Evolutionary conservation across 352 stramenopile species (phyloP), one percentile per base, ranked within the genome.

Genomic region (Plasmopara viticola): DNA sequence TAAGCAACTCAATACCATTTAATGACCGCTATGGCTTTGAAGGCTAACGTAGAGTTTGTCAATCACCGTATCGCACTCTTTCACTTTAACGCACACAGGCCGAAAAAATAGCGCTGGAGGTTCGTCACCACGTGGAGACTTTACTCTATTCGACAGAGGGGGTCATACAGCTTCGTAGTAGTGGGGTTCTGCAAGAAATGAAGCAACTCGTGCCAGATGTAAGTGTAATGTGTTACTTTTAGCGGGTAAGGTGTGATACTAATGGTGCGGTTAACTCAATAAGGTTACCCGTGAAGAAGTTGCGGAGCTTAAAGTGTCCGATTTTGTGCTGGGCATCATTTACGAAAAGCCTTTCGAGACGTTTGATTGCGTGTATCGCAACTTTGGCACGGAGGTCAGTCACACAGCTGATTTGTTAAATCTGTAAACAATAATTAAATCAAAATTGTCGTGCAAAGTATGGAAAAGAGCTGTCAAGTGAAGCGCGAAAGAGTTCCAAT

Each of bases 281-380:
- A 44, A 88, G 76, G 65, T 60, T 10, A 81, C 78, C 6, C 75
- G 78, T 8, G 75, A 78, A 43, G 77, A 89, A 44, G 87, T 92
- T 37, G 53, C 73, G 9, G 76, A 87, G 64, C 74, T 92, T 9
- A 78, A 83, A 44, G 74, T 92, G 31, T 64, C 71, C 7, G 78
- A 92, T 51, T 92, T 92, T 58, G 79, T 89, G 39, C 72, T 92
- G 35, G 79, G 78, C 1, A 74, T 92, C 64, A 66, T 92, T 35
- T 90, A 85, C 53, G 74, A 87, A 57, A 60, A 86, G 56, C 81
- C 81, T n/a, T 92, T 80, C 43, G 60, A 45, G 4, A 44, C 59
- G 28, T 90, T 92, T 62, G 71, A 84, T 48, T 46, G 71, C 30
- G 66, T 79, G 8, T 92, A 85, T 51, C 62, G 74, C 5, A 78